Evolutionary conservation across 1,139 yeast genomes (phyloP).

Genomic region (Hemisphaericaspora xylanilytica): DNA sequence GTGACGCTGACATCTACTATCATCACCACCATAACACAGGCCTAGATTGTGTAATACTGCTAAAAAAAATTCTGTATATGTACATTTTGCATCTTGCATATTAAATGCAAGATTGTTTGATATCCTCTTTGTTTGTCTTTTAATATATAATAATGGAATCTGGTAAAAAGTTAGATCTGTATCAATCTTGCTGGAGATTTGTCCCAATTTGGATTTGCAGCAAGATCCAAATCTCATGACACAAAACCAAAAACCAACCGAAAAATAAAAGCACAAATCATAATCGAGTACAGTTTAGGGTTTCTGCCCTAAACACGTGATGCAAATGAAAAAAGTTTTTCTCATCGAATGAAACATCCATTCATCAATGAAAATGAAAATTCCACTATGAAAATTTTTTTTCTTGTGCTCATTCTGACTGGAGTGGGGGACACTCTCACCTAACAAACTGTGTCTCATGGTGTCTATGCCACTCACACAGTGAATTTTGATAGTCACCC

Average conservation of each 20-base stretch:
- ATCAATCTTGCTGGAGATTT: not conserved
- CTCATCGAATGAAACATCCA: conserved; percentile 2
- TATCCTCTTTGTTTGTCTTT: conserved; percentile 1
- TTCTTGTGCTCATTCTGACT: not conserved
- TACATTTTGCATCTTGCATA: not conserved
- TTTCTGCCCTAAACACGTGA: conserved; percentile 9
- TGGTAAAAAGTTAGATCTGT: not conserved
- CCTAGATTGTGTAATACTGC: not conserved
- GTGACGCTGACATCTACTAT: conserved; percentile 42
- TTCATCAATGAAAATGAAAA: conserved; percentile 1
- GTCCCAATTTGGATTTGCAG: conserved; percentile 6
- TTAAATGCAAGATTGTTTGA: not conserved
- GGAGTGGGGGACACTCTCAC: not conserved
- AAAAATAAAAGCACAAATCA: conserved; percentile 2
- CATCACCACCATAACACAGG: conserved; percentile 35
- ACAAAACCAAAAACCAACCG: not conserved
- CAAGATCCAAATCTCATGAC: conserved; percentile 1
- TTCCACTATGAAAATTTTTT: conserved; percentile 1
- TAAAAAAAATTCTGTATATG: too few relatives aligned
- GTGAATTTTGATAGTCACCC: too few relatives aligned
- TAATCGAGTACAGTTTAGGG: too few relatives aligned
- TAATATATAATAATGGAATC: too few relatives aligned
- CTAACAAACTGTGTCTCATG: not conserved
- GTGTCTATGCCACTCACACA: too few relatives aligned
- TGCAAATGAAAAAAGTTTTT: not conserved